Evolutionary conservation across 2,329 filamentous ascomycete species (phyloP), one percentile per base, ranked within the genome.

Genomic region (Mycocentrospora acerina): DNA sequence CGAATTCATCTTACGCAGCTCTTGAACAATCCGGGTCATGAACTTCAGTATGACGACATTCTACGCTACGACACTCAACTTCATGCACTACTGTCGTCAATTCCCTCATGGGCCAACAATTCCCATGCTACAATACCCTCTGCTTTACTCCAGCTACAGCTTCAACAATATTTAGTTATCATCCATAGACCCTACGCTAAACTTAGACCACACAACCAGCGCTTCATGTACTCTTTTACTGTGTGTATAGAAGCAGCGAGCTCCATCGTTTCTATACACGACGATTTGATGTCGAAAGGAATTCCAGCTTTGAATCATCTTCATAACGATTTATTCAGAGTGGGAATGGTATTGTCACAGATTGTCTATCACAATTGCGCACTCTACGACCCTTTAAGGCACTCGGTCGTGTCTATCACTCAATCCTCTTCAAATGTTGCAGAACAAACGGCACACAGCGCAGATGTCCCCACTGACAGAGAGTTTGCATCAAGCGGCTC

Each of bases 171-270:
- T 24, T 47, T 66, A 4, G 41, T 68, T 7, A 51, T 67, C 10
- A 36, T 69, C 8, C 65, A 69, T 32, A 51, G 45, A 12, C 60
- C 64, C 0, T 69, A 60, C 24, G 63, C 63, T 4, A 58, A 42
- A 9, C 37, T 57, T 11, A 59, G 59, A 2, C 24, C 37, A 3
- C 46, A 30, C 6, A 58, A 65, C 19, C 42, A 48, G 6, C 64
- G 53, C 10, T 66, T 56, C 26, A 38, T 44, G 3, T 64, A 62
- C 35, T 68, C 63, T 0, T 59, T 66, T 28, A 62, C 56, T 0
- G 49, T 59, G 2, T 57, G 51, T 22, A 38, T 67, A 4, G 55
- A 62, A 37, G 45, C 54, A 7, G 55, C 60, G 24, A 59, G 55
- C 24, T 46, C 50, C 0, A 57, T 66, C 1, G 32, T 66, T 10